Base-by-base conservation (phyloP, 768 basidiomycete species). In the Bullera alba region DNA sequence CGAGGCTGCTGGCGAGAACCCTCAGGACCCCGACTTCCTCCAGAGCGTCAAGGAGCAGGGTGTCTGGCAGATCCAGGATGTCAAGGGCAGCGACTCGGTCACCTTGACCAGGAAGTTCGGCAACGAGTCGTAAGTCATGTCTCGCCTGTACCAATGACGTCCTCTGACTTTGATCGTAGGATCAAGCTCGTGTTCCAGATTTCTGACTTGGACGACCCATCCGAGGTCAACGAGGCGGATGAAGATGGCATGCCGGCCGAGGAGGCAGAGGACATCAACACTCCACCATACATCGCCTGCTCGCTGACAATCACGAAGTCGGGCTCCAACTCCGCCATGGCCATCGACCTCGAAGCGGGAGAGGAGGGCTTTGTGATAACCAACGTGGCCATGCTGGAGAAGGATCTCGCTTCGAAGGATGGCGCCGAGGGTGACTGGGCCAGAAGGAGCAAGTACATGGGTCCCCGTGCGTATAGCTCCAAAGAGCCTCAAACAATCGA, bases 371-470 rank as follows among this genome's bases (percentile, higher is more conserved):
- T 72, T 51, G 59, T 84, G n/a, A 77, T 92, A 46, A 91, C 95
- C 72, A 93, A 88, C 73, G 80, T 92, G 55, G 81, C 91, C 1
- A 58, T 65, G 21, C 90, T 78, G 77, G 96, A 93, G 74, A 71
- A 76, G 1, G 86, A 90, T 58, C 60, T 86, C 12, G 90, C 83
- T 12, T 83, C 81, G 14, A 85, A 85, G 5, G 73, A 87, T 60
- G 87, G 82, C 12, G 83, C 87, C 5, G 90, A 97, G 57, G 85
- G 86, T 6, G 91, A 96, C 75, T 96, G 87, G 89, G 86, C 85
- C 70, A 82, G 92, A 41, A 81, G 91, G 17, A 89, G 86, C 1
- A 75, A 86, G 57, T 97, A 95, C 78, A 82, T 93, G 67, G 93
- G 93, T 1, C 93, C 92, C 45, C 83, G 85, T 77, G 83, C 86